Evolutionary conservation across 345 rosid species (phyloP), one percentile per base, ranked within the genome.

Genomic region (Lumnitzera littorea): DNA sequence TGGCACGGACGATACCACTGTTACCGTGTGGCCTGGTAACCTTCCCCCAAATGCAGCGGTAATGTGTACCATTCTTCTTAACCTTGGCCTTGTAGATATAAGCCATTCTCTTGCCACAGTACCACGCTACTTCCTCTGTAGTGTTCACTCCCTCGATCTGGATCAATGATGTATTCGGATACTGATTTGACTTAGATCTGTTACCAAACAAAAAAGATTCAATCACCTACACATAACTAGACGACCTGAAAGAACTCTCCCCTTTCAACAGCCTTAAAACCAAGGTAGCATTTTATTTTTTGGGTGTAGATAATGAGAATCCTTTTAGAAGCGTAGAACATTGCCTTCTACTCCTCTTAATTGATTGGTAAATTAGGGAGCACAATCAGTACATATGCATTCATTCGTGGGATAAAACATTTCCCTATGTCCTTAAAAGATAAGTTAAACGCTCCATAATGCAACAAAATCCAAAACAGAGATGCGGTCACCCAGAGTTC

Each of bases 141-240:
- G 74, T 64, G 61, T 70, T 70, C 53, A 62, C 64, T 15, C 71
- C 70, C 51, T 59, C 65, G 17, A 67, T 59, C 64, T 67, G 65
- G 46, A 67, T 58, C 64, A 67, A 55, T 4, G 64, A 67, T 5
- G 70, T 67, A 60, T 23, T 67, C 0, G 97, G 91, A 25, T 91
- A 91, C 70, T 88, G 97, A 70, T 91, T 91, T 0, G 94, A 88
- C 79, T 91, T 91, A 1, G 97, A 91, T 84, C 95, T 90, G 66
- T 61, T 36, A 16, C 29, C 57, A 3, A 4, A 46, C 17, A 62
- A 14, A 20, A 27, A 63, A 25, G 12, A 1, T 24, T 51, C 13
- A 0, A 62, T 14, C 17, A 29, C 49, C 16, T 4, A 54, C 15
- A 4, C 55, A 53, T 13, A 13, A 12, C 14, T 53, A 11, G 3